These are phyloP conservation scores for Leptographium radiaticola DNA, from an alignment of 2,329 filamentous ascomycete species.

Conservation along the genomic window DNA sequence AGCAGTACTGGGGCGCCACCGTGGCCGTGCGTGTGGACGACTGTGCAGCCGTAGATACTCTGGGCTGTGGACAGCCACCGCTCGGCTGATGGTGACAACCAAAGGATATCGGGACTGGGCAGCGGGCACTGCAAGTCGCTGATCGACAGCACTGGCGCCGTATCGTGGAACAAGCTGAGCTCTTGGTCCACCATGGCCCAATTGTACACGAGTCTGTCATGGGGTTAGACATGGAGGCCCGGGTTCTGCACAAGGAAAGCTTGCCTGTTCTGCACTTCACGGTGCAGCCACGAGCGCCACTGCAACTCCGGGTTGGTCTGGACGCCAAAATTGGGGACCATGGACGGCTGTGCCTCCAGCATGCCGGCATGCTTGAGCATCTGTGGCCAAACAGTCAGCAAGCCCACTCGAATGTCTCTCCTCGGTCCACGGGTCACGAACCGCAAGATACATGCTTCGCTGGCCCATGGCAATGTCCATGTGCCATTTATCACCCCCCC, in stretches of 20 bases:
- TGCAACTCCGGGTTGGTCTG: conserved; percentile 31
- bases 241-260: conserved; percentile 13
- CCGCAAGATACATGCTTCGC: conserved; percentile 57
- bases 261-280: conserved; percentile 50
- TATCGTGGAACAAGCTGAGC: conserved; percentile 53
- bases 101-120: conserved; percentile 47
- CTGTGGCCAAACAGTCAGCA: conserved; percentile 15
- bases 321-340: conserved; percentile 29
- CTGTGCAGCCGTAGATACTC: conserved; percentile 39
- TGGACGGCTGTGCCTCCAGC: conserved; percentile 38
- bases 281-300: conserved; percentile 53
- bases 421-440: conserved; percentile 19
- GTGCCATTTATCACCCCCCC: conserved; percentile 66
- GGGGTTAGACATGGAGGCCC: conserved; percentile 10
- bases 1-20: conserved; percentile 35
- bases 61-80: conserved; percentile 49
- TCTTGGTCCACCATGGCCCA: conserved; percentile 67
- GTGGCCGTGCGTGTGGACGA: conserved; percentile 19
- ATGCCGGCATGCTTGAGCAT: conserved; percentile 60
- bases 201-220: conserved; percentile 52
- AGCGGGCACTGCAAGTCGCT: conserved; percentile 53
- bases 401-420: background rate
- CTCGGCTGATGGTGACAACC: conserved; percentile 43
- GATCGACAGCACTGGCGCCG: conserved; percentile 47
- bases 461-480: conserved; percentile 68